A percentile compares a stretch with the other conserved stretches of the same genome.
Evolutionary conservation across 441 rosid species (phyloP).

Genomic region (Pelargonium citronellum): DNA sequence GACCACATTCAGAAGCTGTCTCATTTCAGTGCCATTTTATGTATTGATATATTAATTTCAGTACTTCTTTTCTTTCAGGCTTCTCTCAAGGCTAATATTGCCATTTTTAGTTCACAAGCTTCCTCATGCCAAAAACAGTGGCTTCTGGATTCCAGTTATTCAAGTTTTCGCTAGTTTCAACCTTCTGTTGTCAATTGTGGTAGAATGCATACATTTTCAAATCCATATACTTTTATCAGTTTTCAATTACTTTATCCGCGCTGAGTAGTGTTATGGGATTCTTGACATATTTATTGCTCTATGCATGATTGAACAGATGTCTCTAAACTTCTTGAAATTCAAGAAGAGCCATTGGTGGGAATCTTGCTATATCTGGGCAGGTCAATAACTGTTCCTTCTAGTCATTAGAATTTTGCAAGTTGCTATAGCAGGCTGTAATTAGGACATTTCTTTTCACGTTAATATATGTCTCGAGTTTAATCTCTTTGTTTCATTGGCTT

Average conservation of each 20-base stretch:
- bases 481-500: conserved; percentile 20
- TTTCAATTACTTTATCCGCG: background rate
- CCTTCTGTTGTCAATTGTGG: conserved; percentile 61
- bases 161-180: conserved; percentile 74
- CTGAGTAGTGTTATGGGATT: conserved; percentile 6
- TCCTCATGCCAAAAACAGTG: conserved; percentile 64
- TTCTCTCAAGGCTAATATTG: conserved; percentile 43
- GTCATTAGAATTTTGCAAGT: conserved; percentile 5
- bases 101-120: conserved; percentile 63
- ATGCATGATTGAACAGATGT: conserved; percentile 40
- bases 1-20: background rate
- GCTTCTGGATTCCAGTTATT: conserved; percentile 82
- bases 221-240: background rate
- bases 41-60: conserved; percentile 6
- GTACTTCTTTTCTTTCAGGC: conserved; percentile 40
- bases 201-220: conserved; percentile 20
- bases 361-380: conserved; percentile 88
- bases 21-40: conserved; percentile 5
- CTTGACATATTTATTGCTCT: conserved; percentile 1
- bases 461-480: conserved; percentile 8
- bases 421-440: background rate
- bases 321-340: conserved; percentile 42
- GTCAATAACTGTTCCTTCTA: conserved; percentile 30
- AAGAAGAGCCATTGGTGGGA: conserved; percentile 56
- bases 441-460: conserved; percentile 5